A percentile compares a stretch with the other conserved stretches of the same genome.
Evolutionary conservation across 352 stramenopile genomes (phyloP).

Genomic region (Globisporangium emineosum): DNA sequence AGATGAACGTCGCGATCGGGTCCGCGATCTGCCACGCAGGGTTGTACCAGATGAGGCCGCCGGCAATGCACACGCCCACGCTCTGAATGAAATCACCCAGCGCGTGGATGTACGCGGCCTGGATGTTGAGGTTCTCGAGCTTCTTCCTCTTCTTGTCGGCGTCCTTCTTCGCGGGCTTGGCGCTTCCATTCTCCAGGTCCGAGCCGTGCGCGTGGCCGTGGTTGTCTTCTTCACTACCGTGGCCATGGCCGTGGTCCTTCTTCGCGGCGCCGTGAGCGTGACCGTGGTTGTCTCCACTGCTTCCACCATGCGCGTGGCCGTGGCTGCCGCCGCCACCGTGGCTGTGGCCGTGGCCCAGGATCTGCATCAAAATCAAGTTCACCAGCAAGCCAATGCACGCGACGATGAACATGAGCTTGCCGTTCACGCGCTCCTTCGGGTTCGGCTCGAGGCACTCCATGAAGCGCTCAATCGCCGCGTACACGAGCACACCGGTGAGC

Average conservation of each 20-base stretch:
- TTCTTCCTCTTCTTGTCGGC: constrained; percentile 32
- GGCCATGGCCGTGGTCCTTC: constrained; percentile 42
- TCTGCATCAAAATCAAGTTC: constrained; percentile 94
- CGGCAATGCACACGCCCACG: constrained; percentile 94
- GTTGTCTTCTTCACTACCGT: constrained; percentile 39
- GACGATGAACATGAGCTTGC: constrained; percentile 96
- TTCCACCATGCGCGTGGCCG: constrained; percentile 25
- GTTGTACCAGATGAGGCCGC: constrained; percentile 96
- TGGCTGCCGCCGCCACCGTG: constrained; percentile 54
- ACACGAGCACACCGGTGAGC: constrained; percentile 92
- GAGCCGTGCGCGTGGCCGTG: constrained; percentile 20
- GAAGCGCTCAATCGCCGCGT: constrained; percentile 90
- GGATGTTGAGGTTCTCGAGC: constrained; percentile 93
- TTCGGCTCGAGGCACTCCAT: constrained; percentile 72
- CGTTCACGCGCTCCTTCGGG: constrained; percentile 88
- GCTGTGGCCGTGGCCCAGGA: constrained; percentile 83
- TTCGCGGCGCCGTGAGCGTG: constrained; percentile 21
- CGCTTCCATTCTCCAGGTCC: constrained; percentile 27
- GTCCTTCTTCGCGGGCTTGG: constrained; percentile 17
- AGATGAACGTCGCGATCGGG: constrained; percentile 97
- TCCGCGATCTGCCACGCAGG: constrained; percentile 95
- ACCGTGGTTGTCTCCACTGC: constrained; percentile 17
- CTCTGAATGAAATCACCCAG: constrained; percentile 97
- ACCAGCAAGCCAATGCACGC: constrained; percentile 94
- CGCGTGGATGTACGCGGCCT: constrained; percentile 97